Evolutionary conservation across 331 rosid species (phyloP).

Genomic region (Phaseolus coccineus): DNA sequence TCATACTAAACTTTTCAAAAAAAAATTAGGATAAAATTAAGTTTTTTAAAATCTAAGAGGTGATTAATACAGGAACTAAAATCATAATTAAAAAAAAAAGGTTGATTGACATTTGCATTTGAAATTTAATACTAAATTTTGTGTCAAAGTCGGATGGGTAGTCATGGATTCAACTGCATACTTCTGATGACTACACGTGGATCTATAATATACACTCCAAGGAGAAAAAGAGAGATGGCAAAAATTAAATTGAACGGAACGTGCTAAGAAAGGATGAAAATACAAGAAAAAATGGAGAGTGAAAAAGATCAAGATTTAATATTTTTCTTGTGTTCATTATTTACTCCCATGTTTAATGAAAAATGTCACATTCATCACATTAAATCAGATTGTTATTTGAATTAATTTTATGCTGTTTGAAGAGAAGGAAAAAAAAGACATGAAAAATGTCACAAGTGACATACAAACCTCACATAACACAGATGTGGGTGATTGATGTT

Average conservation of each 20-base stretch:
- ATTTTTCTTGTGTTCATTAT: not conserved
- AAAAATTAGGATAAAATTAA: too few relatives aligned
- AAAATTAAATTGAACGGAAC: not conserved
- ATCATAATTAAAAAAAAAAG: too few relatives aligned
- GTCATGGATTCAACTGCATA: too few relatives aligned
- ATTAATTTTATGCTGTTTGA: not conserved
- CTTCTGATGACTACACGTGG: too few relatives aligned
- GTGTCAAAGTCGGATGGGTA: too few relatives aligned
- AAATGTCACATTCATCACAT: not conserved
- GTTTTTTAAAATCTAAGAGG: too few relatives aligned
- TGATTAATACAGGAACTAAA: too few relatives aligned
- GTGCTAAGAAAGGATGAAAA: not conserved
- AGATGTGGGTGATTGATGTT: not conserved
- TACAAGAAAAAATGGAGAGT: not conserved
- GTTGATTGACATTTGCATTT: too few relatives aligned
- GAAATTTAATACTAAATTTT: too few relatives aligned
- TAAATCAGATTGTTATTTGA: not conserved
- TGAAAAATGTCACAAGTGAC: not conserved
- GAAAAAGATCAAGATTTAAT: not conserved
- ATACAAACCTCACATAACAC: not conserved
- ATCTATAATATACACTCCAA: too few relatives aligned
- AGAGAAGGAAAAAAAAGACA: not conserved
- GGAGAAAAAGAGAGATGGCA: not conserved
- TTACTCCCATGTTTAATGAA: not conserved
- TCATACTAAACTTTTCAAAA: too few relatives aligned